Conservation (phyloP, 768 basidiomycete genomes). For the Suillus spraguei region DNA sequence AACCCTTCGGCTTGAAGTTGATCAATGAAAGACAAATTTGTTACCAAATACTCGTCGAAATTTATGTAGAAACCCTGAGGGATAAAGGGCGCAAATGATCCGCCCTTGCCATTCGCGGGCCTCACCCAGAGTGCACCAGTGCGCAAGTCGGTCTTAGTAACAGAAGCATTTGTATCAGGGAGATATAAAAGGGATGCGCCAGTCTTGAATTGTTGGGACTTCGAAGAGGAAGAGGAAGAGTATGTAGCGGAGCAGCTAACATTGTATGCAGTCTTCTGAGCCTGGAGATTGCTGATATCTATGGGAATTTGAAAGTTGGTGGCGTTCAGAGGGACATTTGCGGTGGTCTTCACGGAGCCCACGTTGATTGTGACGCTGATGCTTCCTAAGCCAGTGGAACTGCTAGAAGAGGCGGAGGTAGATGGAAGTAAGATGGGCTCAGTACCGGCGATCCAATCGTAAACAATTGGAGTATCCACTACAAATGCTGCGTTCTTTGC, state of each 20-base stretch:
- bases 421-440: conserved; percentile 29
- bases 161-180: conserved; percentile 36
- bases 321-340: conserved; percentile 40
- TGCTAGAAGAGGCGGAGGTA: conserved; percentile 2
- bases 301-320: conserved; percentile 38
- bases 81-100: conserved; percentile 43
- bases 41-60: conserved; percentile 54
- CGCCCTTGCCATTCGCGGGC: conserved; percentile 26
- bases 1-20: conserved; percentile 62
- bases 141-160: conserved; percentile 51
- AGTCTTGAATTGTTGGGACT: conserved; percentile 31
- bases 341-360: conserved; percentile 22
- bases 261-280: conserved; percentile 32
- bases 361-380: conserved; percentile 36
- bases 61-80: conserved; percentile 78
- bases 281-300: conserved; percentile 30
- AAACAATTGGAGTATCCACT: conserved; percentile 42
- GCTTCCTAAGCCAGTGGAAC: conserved; percentile 13
- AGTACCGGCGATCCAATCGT: conserved; percentile 37
- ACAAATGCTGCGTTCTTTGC: conserved; percentile 28
- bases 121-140: conserved; percentile 47
- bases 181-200: conserved; percentile 43
- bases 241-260: conserved; percentile 40
- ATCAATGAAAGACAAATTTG: conserved; percentile 54
- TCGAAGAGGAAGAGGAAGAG: conserved; percentile 11